Base-by-base conservation (phyloP, 228 moss, liverwort and hornwort species). In the Sphagnum magellanicum region DNA sequence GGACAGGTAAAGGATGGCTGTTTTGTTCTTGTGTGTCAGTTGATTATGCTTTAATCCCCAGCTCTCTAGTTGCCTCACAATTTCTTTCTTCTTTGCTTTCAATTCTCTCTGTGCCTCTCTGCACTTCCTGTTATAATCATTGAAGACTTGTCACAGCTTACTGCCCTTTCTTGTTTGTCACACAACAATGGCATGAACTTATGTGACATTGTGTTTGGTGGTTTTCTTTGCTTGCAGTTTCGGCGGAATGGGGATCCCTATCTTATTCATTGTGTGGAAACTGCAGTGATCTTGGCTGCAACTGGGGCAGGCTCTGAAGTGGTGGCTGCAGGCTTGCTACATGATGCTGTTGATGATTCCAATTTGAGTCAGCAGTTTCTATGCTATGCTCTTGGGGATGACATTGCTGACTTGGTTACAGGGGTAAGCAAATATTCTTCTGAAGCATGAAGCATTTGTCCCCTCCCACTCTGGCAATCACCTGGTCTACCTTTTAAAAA, bases 341-440 rank as follows among this genome's bases (percentile, higher is more conserved):
- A 95, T 53, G 95, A 95, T 73, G 84, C 89, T 5, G 75, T 92
- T 8, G 95, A 95, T 75, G 95, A 95, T 49, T 87, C 90, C 4
- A 68, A 73, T 48, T 52, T 95, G 60, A 79, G 77, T 71, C 77
- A 74, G 71, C 73, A 77, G n/a, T 73, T 79, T 55, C 73, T 95
- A 49, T 76, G 87, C 10, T 79, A 76, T 6, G 77, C 77, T 13
- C 53, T 95, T 48, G 95, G 95, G 60, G 79, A 79, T 14, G 90
- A 95, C 75, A 78, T 95, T 16, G 87, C 83, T 50, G 77, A 76
- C 61, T 71, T 92, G 15, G 95, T 95, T 0, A 65, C 78, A 50
- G 92, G 90, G 87, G 95, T 95, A 70, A 74, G 94, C 32, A 13
- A 50, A 46, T 60, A 50, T 17, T 16, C 48, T 8, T 71, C 9